Conservation (phyloP, 345 rosid genomes). For the Trapa incisa region DNA sequence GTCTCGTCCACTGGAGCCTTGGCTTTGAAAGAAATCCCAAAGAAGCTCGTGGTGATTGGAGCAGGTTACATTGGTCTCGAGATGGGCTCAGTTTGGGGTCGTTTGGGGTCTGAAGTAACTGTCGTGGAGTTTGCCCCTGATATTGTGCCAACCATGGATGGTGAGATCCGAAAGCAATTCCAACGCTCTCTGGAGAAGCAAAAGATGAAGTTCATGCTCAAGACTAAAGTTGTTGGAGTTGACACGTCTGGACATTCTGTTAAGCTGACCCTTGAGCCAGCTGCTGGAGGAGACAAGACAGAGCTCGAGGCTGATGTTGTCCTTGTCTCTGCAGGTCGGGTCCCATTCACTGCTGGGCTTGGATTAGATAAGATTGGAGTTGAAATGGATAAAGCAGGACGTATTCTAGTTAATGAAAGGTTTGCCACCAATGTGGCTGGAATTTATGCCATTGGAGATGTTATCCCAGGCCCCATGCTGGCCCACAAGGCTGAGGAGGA, state of each 20-base stretch:
- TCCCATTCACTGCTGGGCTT: slow-evolving; percentile 84
- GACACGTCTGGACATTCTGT: slow-evolving; percentile 65
- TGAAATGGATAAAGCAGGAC: slow-evolving; percentile 76
- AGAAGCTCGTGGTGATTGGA: slow-evolving; percentile 91
- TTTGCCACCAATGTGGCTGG: slow-evolving; percentile 75
- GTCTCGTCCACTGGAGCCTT: slow-evolving; percentile 97
- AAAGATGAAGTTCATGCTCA: slow-evolving; percentile 96
- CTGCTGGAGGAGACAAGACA: slow-evolving; percentile 80
- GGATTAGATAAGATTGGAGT: slow-evolving; percentile 85
- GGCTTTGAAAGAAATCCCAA: slow-evolving; percentile 61
- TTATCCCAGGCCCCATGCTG: slow-evolving; percentile 95
- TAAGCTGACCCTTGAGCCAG: slow-evolving; percentile 75
- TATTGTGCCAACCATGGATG: slow-evolving; percentile 94
- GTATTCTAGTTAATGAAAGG: slow-evolving; percentile 68
- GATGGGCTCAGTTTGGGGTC: slow-evolving; percentile 97
- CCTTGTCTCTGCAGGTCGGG: slow-evolving; percentile 91
- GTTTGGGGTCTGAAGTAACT: slow-evolving; percentile 91
- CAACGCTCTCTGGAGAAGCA: slow-evolving; percentile 91
- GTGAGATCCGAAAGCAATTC: slow-evolving; percentile 89
- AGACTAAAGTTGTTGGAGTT: slow-evolving; percentile 89
- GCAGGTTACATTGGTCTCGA: slow-evolving; percentile 98
- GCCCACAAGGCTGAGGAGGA: slow-evolving; percentile 99
- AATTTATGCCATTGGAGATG: slow-evolving; percentile 92
- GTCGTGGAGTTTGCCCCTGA: slow-evolving; percentile 95
- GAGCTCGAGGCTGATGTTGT: slow-evolving; percentile 88